phyloP scores from a whole-genome alignment of 768 basidiomycete species.

The Lentinula guzmanii region DNA sequence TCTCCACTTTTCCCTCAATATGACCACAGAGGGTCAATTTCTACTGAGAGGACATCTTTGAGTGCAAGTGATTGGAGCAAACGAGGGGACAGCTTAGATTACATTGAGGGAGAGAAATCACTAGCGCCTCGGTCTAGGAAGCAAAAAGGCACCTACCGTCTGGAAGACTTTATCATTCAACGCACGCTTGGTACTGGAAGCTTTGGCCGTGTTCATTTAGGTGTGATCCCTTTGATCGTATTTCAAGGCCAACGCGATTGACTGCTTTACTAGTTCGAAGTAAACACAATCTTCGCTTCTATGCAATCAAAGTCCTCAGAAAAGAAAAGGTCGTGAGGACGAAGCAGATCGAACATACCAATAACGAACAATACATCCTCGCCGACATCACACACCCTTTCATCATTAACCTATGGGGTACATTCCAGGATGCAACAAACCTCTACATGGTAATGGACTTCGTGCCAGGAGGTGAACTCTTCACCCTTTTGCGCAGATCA shows the following conservation, averaged over 20 bases:
- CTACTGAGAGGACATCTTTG: constrained; percentile 58
- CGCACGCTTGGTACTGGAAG: constrained; percentile 90
- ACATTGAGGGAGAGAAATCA: constrained; percentile 23
- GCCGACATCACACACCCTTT: constrained; percentile 84
- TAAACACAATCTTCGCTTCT: constrained; percentile 92
- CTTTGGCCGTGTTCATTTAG: constrained; percentile 93
- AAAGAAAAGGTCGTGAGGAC: constrained; percentile 89
- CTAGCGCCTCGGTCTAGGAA: constrained; percentile 31
- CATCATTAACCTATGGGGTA: constrained; percentile 95
- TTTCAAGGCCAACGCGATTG: constrained; percentile 6
- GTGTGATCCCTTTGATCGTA: constrained; percentile 30
- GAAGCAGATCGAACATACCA: constrained; percentile 97
- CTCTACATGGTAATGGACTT: constrained; percentile 99
- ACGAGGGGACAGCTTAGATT: constrained; percentile 29
- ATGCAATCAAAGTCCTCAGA: constrained; percentile 91
- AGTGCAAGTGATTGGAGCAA: constrained; percentile 40
- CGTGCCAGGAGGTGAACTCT: constrained; percentile 94
- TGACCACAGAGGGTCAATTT: constrained; percentile 63
- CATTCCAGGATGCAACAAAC: constrained; percentile 87
- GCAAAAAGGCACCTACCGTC: constrained; percentile 62
- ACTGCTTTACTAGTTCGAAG: constrained; percentile 57
- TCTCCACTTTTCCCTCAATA: constrained; percentile 26
- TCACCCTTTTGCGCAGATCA: constrained; percentile 86
- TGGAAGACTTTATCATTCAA: constrained; percentile 75
- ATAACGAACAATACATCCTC: constrained; percentile 88